Conservation (phyloP, 139 green algal genomes). For the Prasinococcaceae sp. region DNA sequence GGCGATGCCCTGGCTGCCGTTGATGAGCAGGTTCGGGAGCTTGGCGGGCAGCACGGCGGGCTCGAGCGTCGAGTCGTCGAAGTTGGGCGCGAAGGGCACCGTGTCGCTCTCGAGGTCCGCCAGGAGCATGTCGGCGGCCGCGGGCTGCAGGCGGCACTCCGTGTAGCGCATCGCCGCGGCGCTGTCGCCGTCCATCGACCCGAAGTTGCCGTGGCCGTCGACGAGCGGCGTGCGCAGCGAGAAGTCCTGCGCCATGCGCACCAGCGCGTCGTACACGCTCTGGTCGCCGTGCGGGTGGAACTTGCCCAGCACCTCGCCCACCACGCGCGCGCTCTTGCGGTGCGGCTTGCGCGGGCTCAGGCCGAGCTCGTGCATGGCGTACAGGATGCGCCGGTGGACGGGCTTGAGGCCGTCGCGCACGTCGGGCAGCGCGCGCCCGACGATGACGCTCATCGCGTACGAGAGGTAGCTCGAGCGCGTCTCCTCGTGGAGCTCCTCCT, state of each 20-base stretch:
- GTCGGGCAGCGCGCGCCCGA: constrained; percentile 84
- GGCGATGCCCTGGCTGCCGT: constrained; percentile 83
- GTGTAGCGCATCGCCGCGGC: constrained; percentile 89
- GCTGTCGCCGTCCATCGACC: constrained; percentile 84
- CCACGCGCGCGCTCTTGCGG: constrained; percentile 85
- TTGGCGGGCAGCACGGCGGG: constrained; percentile 75
- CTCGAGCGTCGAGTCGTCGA: constrained; percentile 47
- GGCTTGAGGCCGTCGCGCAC: constrained; percentile 94
- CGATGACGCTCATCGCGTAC: constrained; percentile 95
- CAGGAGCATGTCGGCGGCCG: constrained; percentile 54
- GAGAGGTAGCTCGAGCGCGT: constrained; percentile 15
- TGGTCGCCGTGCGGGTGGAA: constrained; percentile 91
- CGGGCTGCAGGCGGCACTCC: constrained; percentile 34
- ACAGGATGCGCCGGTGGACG: constrained; percentile 92
- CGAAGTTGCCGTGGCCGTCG: constrained; percentile 94
- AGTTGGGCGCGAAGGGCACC: constrained; percentile 28
- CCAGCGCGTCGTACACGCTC: constrained; percentile 84
- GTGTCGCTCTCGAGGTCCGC: constrained; percentile 62
- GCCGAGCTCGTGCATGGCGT: constrained; percentile 89
- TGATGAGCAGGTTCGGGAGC: constrained; percentile 82
- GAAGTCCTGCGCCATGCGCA: constrained; percentile 86
- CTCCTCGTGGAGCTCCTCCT: constrained; percentile 20
- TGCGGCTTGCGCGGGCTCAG: constrained; percentile 59
- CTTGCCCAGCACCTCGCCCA: constrained; percentile 96
- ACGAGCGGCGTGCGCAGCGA: constrained; percentile 62